phyloP scores from a whole-genome alignment of 148 eudicot species.

The Rhododendron ferrugineum region DNA sequence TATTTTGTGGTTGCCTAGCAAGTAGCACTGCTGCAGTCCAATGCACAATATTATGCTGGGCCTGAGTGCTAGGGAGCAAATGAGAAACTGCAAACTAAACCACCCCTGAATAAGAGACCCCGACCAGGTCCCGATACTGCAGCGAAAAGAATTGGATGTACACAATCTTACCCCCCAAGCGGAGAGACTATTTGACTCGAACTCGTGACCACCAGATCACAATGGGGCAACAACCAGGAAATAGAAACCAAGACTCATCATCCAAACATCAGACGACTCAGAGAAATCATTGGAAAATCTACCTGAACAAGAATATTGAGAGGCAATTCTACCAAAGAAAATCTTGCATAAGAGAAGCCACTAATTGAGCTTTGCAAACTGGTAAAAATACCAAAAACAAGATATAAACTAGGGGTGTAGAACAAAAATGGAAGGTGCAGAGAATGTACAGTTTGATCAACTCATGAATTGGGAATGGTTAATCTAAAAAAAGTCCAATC shows the following conservation, averaged over 20 bases:
- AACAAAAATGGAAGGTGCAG: neutral
- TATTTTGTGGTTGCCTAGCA: neutral
- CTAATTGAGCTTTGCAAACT: neutral
- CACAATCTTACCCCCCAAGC: neutral
- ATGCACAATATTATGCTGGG: neutral
- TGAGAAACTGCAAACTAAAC: neutral
- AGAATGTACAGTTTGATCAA: slow-evolving; percentile 17
- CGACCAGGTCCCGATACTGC: neutral
- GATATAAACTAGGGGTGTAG: neutral
- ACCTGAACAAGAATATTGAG: neutral
- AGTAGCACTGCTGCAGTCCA: neutral
- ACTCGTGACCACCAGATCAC: neutral
- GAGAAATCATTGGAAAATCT: neutral
- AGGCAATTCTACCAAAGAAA: neutral
- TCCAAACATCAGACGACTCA: neutral
- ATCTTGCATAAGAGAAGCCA: neutral
- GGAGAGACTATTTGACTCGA: neutral
- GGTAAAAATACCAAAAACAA: neutral
- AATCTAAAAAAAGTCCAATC: neutral
- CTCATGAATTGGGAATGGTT: neutral
- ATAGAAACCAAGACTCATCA: neutral
- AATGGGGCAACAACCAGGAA: neutral
- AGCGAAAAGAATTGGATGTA: neutral
- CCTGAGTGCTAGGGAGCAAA: neutral
- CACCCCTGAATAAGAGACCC: neutral